Evolutionary conservation across 805 yeast species (phyloP), one percentile per base, ranked within the genome.

Genomic region (Ogataea angusta): DNA sequence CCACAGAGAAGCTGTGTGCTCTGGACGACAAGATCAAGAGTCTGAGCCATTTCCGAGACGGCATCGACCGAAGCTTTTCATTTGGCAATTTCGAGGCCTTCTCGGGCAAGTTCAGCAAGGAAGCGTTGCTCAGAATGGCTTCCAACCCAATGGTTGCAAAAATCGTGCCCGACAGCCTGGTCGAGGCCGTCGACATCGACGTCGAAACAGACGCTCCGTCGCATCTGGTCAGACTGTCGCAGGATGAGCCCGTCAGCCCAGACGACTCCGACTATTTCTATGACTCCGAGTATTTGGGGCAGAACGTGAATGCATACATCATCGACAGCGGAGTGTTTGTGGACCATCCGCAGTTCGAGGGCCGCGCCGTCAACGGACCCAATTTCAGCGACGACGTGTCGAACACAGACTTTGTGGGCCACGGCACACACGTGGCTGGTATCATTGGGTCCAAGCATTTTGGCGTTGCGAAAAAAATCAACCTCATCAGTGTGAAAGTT

Each of bases 351-450:
- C 84, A 81, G 30, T 71, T 85, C 54, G 81, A 73, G 51, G 81
- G 78, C 0, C 64, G 91, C 39, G 86, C 82, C 6, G 51, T 48
- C 6, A 57, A 62, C 43, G 90, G 90, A 0, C 71, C 67, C 6
- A 85, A 82, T 53, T 76, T 80, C 43, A 80, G 87, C 0, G 67
- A 66, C 2, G 82, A 77, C 48, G 77, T 78, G 1, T 55, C 68
- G 1, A 87, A 85, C 6, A 42, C 53, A 4, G 96, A 90, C 57
- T 64, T 64, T 8, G 81, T 82, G 51, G 96, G 96, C 0, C 97
- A 89, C 60, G 97, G 96, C 0, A 87, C 96, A 1, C 96, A 89
- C 62, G 95, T 90, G 34, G 95, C 96, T 0, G 96, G 96, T 3
- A 67, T 87, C 10, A 74, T 87, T 40, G 96, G 91, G 0, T 85